Base-by-base conservation (phyloP, 805 yeast species). In the Sugiyamaella mastotermitis region DNA sequence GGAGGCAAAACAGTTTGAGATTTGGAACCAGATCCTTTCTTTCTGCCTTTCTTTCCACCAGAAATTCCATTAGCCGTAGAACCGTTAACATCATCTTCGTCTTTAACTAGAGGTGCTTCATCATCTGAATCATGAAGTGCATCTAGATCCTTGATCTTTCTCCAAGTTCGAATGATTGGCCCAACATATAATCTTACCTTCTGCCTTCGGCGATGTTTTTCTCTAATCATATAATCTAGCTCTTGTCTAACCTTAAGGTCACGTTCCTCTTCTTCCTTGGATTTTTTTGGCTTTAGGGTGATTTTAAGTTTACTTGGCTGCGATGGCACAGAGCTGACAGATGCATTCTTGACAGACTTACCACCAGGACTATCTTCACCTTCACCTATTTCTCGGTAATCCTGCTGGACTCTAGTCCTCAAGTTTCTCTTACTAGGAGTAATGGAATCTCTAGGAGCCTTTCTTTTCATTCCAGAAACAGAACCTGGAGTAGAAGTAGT, bases 101-200 rank as follows among this genome's bases (percentile, higher is more conserved):
- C 10, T 5, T n/a, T 7, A 7, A 11, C 6, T 27, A 27, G 10
- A 13, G 9, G 5, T 5, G 15, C 30, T 38, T 62, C 66, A 17
- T 49, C 54, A 33, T 61, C 66, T 10, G 64, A 56, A 27, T 55
- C 47, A 35, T 58, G 59, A 9, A 61, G 27, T 14, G 65, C 62
- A 29, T 62, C 65, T 4, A 53, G 28, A 16, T 49, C 55, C 19
- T 45, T 41, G 30, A 61, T 55, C 26, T 37, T 38, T 4, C 32
- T 22, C 63, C 64, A 60, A 3, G 53, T 40, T 13, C 50, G 49
- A 21, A 38, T 35, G 8, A 60, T 23, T 5, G 60, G 40, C n/a
- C 61, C 56, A 18, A 44, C 47, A 8, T 37, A 34, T 18, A 40
- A 42, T 13, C 53, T 40, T 5, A 49, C 42, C 1, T 52, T 42